Evolutionary conservation across 257 asterid genomes (phyloP), one percentile per base, ranked within the genome.

Genomic region (Craterostigma plantagineum): DNA sequence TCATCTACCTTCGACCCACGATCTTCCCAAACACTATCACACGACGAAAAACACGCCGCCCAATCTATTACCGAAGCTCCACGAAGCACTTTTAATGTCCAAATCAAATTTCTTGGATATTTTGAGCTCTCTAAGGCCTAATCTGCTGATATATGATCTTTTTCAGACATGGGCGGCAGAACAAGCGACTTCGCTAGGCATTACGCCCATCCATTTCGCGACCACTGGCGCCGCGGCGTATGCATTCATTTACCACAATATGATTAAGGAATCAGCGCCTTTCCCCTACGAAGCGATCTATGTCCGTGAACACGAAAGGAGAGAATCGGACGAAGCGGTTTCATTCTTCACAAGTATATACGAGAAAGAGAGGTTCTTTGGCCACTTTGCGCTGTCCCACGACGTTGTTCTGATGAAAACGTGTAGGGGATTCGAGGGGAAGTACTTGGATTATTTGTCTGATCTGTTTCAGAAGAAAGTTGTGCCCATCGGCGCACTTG

Each of bases 121-220:
- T 45, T 7, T 65, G 34, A 44, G 51, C 7, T 18, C 48, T 4
- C 14, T 68, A 0, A 37, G 44, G 0, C 81, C 74, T 0, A 60
- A 65, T 42, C 52, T 73, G 38, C 27, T 66, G 18, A 63, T 73
- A 11, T 73, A 54, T 42, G 83, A 73, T 42, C n/a, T 17, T 7
- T 63, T 63, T 51, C 76, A 73, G 12, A 71, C 76, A 3, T 70
- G 83, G 83, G 72, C 68, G 6, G 60, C 73, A 0, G 59, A 59
- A 10, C 14, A 56, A 7, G 79, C 79, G 23, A 16, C 53, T 4
- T 39, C 68, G 3, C 54, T 14, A 34, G 58, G 58, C 7, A 46
- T 69, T 0, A 68, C 66, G 1, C 51, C 64, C 4, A 61, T 73
- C 12, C 15, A 42, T 34, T 73, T 70, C 43, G 18, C 51, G 0